A percentile compares a stretch with the other conserved stretches of the same genome.
These are phyloP conservation scores for Trichoderma lentiforme DNA, from an alignment of 2,329 filamentous ascomycete species.

Conservation along the genomic window DNA sequence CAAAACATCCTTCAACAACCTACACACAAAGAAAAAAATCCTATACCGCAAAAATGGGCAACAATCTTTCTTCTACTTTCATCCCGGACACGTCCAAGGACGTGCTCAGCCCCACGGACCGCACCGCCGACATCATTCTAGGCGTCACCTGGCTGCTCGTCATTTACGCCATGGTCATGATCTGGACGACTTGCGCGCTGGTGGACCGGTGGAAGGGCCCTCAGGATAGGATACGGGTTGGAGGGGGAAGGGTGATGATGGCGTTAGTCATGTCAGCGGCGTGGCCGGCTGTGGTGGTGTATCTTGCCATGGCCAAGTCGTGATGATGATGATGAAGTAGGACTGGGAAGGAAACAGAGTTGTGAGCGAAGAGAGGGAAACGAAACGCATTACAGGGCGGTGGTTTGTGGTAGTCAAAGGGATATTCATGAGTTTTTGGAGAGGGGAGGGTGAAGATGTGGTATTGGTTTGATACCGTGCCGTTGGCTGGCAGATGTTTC, in stretches of 20 bases:
- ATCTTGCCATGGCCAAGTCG: conserved; percentile 28
- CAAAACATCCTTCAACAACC: neutral
- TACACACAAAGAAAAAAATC: neutral
- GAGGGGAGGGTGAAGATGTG: neutral
- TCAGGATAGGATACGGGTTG: conserved; percentile 33
- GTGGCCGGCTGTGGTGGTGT: conserved; percentile 38
- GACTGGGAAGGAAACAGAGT: neutral
- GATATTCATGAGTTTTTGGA: neutral
- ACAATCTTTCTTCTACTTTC: conserved; percentile 39
- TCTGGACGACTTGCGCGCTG: conserved; percentile 41
- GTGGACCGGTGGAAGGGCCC: conserved; percentile 43
- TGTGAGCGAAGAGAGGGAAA: neutral
- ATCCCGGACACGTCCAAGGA: conserved; percentile 37
- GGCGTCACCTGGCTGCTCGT: conserved; percentile 34
- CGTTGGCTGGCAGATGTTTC: neutral
- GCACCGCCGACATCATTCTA: conserved; percentile 31
- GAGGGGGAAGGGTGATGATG: conserved; percentile 28
- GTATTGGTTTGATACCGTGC: conserved; percentile 13
- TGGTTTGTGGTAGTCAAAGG: neutral
- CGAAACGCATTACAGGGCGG: neutral
- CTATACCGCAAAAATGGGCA: conserved; percentile 34
- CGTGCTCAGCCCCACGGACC: conserved; percentile 33
- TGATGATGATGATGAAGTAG: neutral
- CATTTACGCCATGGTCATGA: conserved; percentile 40
- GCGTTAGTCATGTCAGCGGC: conserved; percentile 34